Evolutionary conservation across 2,329 filamentous ascomycete genomes (phyloP), one percentile per base, ranked within the genome.

Genomic region (Metarhizium anisopliae): DNA sequence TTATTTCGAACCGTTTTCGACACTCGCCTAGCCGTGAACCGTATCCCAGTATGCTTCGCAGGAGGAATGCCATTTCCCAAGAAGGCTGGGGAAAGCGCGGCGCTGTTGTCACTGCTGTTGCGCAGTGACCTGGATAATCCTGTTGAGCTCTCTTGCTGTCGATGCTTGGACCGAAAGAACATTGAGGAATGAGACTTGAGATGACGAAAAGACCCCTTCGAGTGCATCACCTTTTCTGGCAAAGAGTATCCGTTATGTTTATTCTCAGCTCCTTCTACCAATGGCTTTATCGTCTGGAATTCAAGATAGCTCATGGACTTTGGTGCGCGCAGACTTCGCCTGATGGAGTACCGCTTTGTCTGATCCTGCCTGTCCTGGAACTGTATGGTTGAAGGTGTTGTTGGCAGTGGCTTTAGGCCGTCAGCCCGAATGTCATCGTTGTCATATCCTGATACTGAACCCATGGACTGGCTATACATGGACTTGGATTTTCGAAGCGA

Each of bases 1-100:
- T 77, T 87, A 51, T 75, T 78, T 62, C 78, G 86, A 43, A 90
- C 63, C 0, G 78, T 80, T 16, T 74, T 77, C 0, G 86, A 89
- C 14, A 84, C 80, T 36, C 82, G 84, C 29, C 86, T 77, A 11
- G 81, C 80, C 52, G 78, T 83, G 35, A 72, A 70, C 50, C 74
- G 76, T 32, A 85, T 61, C 4, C 66, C 64, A 7, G 61, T 57
- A 10, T 64, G 64, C 53, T 67, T 72, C 4, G 62, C 54, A 4
- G 61, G 7, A 7, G 63, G 58, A 5, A 63, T 52, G 3, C 59
- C 61, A 10, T 63, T 58, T 2, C 60, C 61, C 6, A 68, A 69
- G 60, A 62, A 64, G 4, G 60, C 66, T 13, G 60, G 72, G 25
- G 68, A 67, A 10, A 70, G 59, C 47, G 66, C 68, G 25, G 67